phyloP scores from a whole-genome alignment of 2,329 filamentous ascomycete genomes.

The Cercospora berteroae region DNA sequence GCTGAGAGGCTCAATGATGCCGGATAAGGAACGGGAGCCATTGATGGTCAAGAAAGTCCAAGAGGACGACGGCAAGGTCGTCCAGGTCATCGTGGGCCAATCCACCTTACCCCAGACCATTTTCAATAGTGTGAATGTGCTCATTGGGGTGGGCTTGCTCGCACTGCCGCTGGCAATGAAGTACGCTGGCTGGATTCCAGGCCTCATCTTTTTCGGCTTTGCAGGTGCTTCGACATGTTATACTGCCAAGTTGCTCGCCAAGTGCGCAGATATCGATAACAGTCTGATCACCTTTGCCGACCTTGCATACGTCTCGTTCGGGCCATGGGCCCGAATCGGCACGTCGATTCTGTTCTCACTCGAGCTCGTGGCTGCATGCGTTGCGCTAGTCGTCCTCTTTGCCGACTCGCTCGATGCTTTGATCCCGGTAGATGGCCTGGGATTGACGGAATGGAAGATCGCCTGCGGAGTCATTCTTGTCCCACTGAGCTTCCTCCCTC shows the following conservation, averaged over 20 bases:
- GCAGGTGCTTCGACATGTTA: conserved; percentile 77
- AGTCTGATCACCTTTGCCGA: conserved; percentile 92
- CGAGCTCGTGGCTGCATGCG: conserved; percentile 82
- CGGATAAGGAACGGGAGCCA: conserved; percentile 58
- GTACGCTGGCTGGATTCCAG: conserved; percentile 85
- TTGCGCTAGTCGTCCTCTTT: conserved; percentile 89
- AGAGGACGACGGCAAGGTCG: conserved; percentile 76
- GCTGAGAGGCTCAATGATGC: conserved; percentile 42
- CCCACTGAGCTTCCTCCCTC: conserved; percentile 78
- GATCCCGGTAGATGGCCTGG: conserved; percentile 61
- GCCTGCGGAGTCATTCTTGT: conserved; percentile 75
- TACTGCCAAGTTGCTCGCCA: conserved; percentile 79
- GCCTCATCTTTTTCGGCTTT: conserved; percentile 69
- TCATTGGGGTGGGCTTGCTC: conserved; percentile 86
- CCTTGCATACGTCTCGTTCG: conserved; percentile 86
- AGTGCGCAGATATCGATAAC: conserved; percentile 82
- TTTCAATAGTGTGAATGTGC: conserved; percentile 92
- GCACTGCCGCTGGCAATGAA: conserved; percentile 84
- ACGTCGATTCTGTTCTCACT: conserved; percentile 85
- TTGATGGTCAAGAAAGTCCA: conserved; percentile 87
- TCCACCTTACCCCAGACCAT: conserved; percentile 94
- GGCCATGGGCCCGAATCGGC: conserved; percentile 72
- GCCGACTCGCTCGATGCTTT: conserved; percentile 84
- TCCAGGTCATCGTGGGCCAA: conserved; percentile 83
- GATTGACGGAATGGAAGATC: conserved; percentile 75